Conservation (phyloP, 768 basidiomycete species). For the Phlegmacium glaucopus region DNA sequence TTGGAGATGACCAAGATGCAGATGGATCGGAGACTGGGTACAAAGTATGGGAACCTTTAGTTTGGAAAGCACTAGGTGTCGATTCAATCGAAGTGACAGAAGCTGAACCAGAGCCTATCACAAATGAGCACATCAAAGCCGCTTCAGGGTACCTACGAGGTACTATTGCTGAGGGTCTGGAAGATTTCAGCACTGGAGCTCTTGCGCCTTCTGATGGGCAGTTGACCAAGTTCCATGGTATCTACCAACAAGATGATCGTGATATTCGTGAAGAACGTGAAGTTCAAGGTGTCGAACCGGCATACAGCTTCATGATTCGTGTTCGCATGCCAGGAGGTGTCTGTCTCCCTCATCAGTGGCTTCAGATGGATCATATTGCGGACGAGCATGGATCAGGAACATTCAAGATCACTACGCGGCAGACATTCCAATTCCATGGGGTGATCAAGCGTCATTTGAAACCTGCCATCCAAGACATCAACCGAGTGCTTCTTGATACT, state of each 20-base stretch:
- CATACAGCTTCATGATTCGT: conserved; percentile 98
- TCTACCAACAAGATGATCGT: conserved; percentile 96
- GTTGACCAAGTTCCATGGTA: conserved; percentile 97
- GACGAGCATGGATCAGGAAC: conserved; percentile 93
- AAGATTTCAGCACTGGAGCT: conserved; percentile 85
- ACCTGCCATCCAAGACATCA: conserved; percentile 95
- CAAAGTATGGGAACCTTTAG: conserved; percentile 87
- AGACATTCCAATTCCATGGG: conserved; percentile 99
- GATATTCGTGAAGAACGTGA: conserved; percentile 97
- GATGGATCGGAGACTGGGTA: conserved; percentile 97
- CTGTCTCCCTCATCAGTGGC: conserved; percentile 89
- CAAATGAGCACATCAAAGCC: conserved; percentile 99
- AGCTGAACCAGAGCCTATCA: conserved; percentile 94
- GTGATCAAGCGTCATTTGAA: conserved; percentile 97
- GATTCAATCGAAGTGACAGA: conserved; percentile 85
- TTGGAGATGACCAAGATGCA: conserved; percentile 97
- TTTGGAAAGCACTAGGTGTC: conserved; percentile 96
- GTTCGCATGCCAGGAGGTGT: conserved; percentile 96
- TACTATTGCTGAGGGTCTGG: conserved; percentile 89
- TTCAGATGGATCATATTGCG: conserved; percentile 92
- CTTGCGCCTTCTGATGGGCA: conserved; percentile 89
- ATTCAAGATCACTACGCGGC: conserved; percentile 95
- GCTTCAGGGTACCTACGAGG: conserved; percentile 92
- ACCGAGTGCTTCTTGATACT: conserved; percentile 86
- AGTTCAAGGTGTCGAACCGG: conserved; percentile 89